Evolutionary conservation across 208 protist species (phyloP), one percentile per base, ranked within the genome.

Genomic region (Trypanosoma platydactyli): DNA sequence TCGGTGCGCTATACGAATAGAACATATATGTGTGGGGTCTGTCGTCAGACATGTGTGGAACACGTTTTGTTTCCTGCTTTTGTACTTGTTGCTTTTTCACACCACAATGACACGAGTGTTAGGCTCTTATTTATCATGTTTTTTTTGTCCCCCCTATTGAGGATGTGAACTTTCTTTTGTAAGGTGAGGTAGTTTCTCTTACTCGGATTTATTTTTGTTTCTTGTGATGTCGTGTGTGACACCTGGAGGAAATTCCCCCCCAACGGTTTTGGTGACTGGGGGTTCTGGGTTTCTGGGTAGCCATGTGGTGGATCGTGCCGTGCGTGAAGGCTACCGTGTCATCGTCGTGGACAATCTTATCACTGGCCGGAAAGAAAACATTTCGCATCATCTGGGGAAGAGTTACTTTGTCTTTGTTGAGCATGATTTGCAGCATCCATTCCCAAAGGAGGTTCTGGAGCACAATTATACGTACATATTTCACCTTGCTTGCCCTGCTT

Each of bases 261-360:
- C 74, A 60, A 68, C 61, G 13, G 73, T 94, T 13, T 64, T 97
- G 1, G 76, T 98, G 22, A 98, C 97, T 13, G 98, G 98, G 16
- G 98, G 97, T 20, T 80, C 88, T 1, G 97, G 97, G 13, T 99
- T 99, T 82, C 69, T 99, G 33, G 97, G 97, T n/a, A 97, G 89
- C 33, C 89, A 98, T 67, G 60, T 97, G 4, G 74, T 97, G 22
- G 88, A 97, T 29, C 64, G 81, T 16, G 75, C 96, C 12, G 82
- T 97, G 65, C 41, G 22, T 40, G 65, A 89, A 46, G 80, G 86
- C 9, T 85, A 93, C 69, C 52, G 85, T 18, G 90, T 97, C n/a
- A 78, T 76, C 40, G 81, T 92, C 15, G 27, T 99, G 0, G 98
- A 99, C 73, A 98, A 98, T 61, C 71, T 97, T 18, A 94, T 91